Conservation (phyloP, 768 basidiomycete genomes). For the Coprinopsis cinerea region DNA sequence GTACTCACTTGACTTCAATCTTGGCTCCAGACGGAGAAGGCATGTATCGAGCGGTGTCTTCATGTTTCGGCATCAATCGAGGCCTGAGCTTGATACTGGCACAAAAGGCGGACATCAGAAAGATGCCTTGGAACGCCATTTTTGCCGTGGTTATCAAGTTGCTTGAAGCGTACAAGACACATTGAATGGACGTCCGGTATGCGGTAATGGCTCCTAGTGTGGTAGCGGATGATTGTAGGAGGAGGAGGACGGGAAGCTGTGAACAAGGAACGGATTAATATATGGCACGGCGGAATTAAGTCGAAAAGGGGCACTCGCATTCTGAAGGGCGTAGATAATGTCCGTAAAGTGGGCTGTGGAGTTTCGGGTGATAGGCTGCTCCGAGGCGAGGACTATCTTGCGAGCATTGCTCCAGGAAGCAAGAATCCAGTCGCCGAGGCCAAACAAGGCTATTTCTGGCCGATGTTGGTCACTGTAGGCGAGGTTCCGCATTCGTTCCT, state of each 20-base stretch:
- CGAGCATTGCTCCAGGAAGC: slow-evolving; percentile 68
- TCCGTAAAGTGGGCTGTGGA: slow-evolving; percentile 51
- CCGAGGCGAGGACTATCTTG: slow-evolving; percentile 51
- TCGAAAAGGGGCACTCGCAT: slow-evolving; percentile 44
- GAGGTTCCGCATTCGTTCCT: slow-evolving; percentile 69
- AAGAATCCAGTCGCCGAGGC: slow-evolving; percentile 81
- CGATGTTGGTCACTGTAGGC: slow-evolving; percentile 72
- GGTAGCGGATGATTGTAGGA: slow-evolving; percentile 65
- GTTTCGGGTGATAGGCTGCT: slow-evolving; percentile 36
- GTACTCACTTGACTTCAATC: slow-evolving; percentile 60
- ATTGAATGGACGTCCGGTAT: slow-evolving; percentile 73
- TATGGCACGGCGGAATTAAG: slow-evolving; percentile 7
- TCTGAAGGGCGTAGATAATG: slow-evolving; percentile 59
- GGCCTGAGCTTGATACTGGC: slow-evolving; percentile 70
- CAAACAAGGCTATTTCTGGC: slow-evolving; percentile 79
- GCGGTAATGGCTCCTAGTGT: slow-evolving; percentile 78
- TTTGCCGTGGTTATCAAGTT: slow-evolving; percentile 57
- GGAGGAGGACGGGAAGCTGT: slow-evolving; percentile 70
- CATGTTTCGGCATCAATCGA: slow-evolving; percentile 54
- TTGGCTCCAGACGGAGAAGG: slow-evolving; percentile 52
- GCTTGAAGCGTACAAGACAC: slow-evolving; percentile 59
- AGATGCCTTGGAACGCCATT: slow-evolving; percentile 81
- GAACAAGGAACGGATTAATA: slow-evolving; percentile 15
- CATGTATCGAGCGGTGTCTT: slow-evolving; percentile 45
- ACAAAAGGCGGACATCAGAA: slow-evolving; percentile 82